Percentiles rank a stretch among this genome's conserved stretches.
phyloP scores from a whole-genome alignment of 1,139 yeast genomes.

The Yamadazyma atmosphaerica region DNA sequence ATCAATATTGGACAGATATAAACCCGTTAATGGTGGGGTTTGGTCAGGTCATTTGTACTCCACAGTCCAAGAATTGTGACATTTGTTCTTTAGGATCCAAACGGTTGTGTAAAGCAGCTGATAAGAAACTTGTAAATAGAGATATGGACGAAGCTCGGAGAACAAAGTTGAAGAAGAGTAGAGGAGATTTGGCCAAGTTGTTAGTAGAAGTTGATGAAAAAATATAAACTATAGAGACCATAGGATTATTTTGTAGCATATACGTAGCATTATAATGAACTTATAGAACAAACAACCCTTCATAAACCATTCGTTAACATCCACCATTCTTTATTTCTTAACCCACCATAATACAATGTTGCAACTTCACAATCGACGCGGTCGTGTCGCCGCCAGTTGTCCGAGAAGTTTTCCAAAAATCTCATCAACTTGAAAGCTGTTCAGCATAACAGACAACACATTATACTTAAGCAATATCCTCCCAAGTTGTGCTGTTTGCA shows the following conservation, averaged over 20 bases:
- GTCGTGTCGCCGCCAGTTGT: conserved; percentile 3
- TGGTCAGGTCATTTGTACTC: conserved; percentile 86
- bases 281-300: too few species aligned
- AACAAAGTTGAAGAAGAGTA: conserved; percentile 30
- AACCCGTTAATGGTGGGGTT: conserved; percentile 89
- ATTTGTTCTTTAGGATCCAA: conserved; percentile 59
- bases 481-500: not conserved
- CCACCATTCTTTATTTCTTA: too few species aligned
- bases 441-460: not conserved
- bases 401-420: conserved; percentile 2
- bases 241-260: too few species aligned
- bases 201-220: conserved; percentile 16
- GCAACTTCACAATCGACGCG: too few species aligned
- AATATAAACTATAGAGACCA: too few species aligned
- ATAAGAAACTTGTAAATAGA: conserved; percentile 39
- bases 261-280: not conserved
- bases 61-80: conserved; percentile 72
- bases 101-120: conserved; percentile 54
- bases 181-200: conserved; percentile 37
- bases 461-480: not conserved
- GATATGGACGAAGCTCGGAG: conserved; percentile 30
- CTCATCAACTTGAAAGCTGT: conserved; percentile 3
- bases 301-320: too few species aligned
- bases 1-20: conserved; percentile 74
- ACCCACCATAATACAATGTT: too few species aligned